Evolutionary conservation across 352 stramenopile species (phyloP), one percentile per base, ranked within the genome.

Genomic region (Blastocystis hominis): DNA sequence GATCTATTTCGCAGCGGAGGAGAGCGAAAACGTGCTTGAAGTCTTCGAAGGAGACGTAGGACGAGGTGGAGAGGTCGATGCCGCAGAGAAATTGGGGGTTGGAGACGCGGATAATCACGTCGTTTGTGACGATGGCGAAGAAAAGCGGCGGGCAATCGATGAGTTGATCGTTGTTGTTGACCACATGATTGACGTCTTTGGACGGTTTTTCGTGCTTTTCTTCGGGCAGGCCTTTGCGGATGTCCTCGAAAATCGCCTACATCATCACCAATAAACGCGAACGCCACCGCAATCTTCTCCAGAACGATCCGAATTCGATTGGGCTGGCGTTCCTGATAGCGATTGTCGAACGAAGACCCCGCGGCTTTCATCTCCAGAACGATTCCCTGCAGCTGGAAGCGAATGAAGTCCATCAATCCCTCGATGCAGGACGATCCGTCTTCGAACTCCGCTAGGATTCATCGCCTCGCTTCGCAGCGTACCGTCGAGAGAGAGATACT

Each of bases 161-260:
- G 3, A 66, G 30, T 3, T 47, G 13, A 30, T 84, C 72, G 44
- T 84, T 20, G 36, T 64, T 84, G 17, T 66, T n/a, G 1, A 84
- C 44, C 62, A 10, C 13, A 13, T 46, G 9, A 3, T 20, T 34
- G 1, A 47, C 62, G 0, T n/a, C 44, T 40, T 34, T 47, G 3
- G 40, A 38, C n/a, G 13, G 20, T 34, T 40, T 42, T 20, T 80
- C 44, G 13, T 80, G 53, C 4, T n/a, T 61, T 34, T 80, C 70
- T 46, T 42, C 50, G 24, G 72, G 72, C n/a, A 84, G 9, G 5
- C 44, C 72, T 44, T 50, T 24, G 20, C 62, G 59, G 6, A 84
- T 46, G 10, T 84, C 72, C 17, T 84, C 72, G 24, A 84, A 64
- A 4, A 84, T 30, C 30, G 20, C 40, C 72, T 84, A 84, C 38